Conservation (phyloP, 2,329 filamentous ascomycete species). For the Trichoderma citrinoviride region DNA sequence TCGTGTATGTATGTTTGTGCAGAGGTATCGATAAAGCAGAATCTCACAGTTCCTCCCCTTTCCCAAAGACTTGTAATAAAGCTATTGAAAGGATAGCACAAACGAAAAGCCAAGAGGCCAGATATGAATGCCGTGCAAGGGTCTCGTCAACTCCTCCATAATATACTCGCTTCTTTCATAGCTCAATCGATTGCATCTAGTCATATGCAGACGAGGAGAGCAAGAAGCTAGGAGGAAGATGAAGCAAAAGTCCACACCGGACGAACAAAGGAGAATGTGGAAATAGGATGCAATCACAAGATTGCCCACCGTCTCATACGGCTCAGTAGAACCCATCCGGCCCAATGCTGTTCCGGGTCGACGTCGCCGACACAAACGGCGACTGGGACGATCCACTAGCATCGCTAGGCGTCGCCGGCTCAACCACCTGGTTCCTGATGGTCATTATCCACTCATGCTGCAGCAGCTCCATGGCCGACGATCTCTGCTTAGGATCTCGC, state of each 20-base stretch:
- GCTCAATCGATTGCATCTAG: not conserved
- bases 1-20: no score
- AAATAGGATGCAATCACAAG: no score
- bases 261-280: not conserved
- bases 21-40: slow-evolving; percentile 14
- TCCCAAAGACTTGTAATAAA: not conserved
- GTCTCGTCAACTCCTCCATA: not conserved
- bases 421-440: slow-evolving; percentile 63
- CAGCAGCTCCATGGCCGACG: slow-evolving; percentile 81
- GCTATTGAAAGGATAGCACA: not conserved
- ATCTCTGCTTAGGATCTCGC: slow-evolving; percentile 73
- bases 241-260: not conserved
- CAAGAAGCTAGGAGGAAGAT: not conserved
- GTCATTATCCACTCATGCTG: slow-evolving; percentile 88
- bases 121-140: not conserved
- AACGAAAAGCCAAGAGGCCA: not conserved
- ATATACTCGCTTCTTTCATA: not conserved
- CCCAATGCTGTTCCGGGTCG: slow-evolving; percentile 33
- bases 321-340: slow-evolving; percentile 29
- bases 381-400: slow-evolving; percentile 43
- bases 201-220: not conserved
- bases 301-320: not conserved
- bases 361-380: slow-evolving; percentile 35
- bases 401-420: slow-evolving; percentile 62
- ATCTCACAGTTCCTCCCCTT: not conserved